These are phyloP conservation scores for Mycothermus thermophilus DNA, from an alignment of 495 filamentous ascomycete species.

Conservation along the genomic window DNA sequence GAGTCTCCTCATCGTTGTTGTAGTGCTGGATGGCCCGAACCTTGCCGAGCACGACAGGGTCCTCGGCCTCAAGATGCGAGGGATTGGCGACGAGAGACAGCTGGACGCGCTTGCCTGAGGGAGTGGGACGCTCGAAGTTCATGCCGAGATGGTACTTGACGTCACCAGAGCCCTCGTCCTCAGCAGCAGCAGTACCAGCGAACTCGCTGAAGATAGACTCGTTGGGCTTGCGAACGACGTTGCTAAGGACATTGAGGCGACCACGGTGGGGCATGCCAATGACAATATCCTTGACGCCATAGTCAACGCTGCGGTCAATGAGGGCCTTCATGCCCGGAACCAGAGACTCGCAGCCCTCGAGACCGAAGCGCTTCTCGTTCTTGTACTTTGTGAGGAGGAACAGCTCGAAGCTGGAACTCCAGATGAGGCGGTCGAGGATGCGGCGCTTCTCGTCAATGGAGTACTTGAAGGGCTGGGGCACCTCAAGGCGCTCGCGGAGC, in stretches of 20 bases:
- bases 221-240: constrained; percentile 96
- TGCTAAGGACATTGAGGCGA: constrained; percentile 93
- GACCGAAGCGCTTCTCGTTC: constrained; percentile 97
- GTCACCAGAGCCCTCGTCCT: constrained; percentile 93
- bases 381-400: constrained; percentile 96
- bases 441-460: constrained; percentile 92
- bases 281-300: constrained; percentile 95
- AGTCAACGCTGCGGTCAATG: constrained; percentile 95
- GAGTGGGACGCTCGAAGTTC: constrained; percentile 98
- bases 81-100: constrained; percentile 96
- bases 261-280: constrained; percentile 99
- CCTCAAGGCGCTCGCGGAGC: constrained; percentile 86
- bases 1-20: constrained; percentile 85
- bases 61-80: constrained; percentile 95
- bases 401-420: constrained; percentile 89
- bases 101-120: constrained; percentile 96
- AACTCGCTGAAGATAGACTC: constrained; percentile 99
- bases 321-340: constrained; percentile 99
- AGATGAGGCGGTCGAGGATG: constrained; percentile 93
- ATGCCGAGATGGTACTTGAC: constrained; percentile 99
- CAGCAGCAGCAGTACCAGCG: constrained; percentile 71
- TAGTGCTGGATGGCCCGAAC: constrained; percentile 97
- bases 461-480: constrained; percentile 89
- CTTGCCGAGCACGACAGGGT: constrained; percentile 95
- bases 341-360: constrained; percentile 90